Base-by-base conservation (phyloP, 441 rosid species). In the Adansonia madagascariensis region DNA sequence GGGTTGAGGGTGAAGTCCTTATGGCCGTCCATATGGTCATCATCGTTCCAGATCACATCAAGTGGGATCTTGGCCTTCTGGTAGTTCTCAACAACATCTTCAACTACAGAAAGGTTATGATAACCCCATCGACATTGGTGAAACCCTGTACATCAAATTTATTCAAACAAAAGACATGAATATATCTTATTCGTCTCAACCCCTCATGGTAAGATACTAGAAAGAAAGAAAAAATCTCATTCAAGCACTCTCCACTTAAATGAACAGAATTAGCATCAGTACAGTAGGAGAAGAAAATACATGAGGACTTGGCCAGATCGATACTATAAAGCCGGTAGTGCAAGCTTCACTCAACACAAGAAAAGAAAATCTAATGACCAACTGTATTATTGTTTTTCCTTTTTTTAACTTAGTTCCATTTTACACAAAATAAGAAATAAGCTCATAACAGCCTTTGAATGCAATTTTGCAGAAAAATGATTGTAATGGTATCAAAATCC, bases 81-180 rank as follows among this genome's bases (percentile, higher is more conserved):
- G 85, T 96, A 96, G 84, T 79, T 94, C 31, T 84, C 94, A 0
- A 96, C 99, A 5, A 96, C 99, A 35, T 96, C 98, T 87, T 96
- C 99, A 5, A 94, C 89, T 3, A 91, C 97, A 17, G 99, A 94
- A 71, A 96, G 82, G 84, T 96, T 96, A 83, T 83, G 98, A 86
- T 96, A 96, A 72, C 99, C 99, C 99, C 99, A 96, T 83, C 98
- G 86, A 76, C 99, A 96, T 80, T 94, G 98, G 81, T 96, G 98
- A 85, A 96, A 96, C 41, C 98, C 97, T 94, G 88, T 59, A 80
- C 66, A 80, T 35, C 77, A 76, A 56, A 75, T 75, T 1, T 66
- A 73, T 49, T 35, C 0, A 59, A 35, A 11, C 35, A 75, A 18
- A 18, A 57, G 6, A 39, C 7, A 47, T 71, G 69, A 22, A 47